Evolutionary conservation across 2,329 filamentous ascomycete genomes (phyloP).

Genomic region (Aspergillus fumigatiaffinis): DNA sequence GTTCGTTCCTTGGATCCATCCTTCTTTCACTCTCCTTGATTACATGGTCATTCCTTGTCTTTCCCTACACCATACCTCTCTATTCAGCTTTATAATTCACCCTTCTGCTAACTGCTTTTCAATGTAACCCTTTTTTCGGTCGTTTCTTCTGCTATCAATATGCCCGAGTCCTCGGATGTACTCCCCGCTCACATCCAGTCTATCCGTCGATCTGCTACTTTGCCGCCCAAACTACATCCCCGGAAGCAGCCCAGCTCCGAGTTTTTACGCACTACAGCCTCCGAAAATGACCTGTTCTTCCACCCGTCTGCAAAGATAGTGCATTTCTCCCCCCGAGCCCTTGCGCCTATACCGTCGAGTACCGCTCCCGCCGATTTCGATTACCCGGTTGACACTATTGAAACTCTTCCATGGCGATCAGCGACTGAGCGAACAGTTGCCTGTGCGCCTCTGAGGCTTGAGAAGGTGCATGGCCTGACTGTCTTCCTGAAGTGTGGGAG

Average conservation of each 20-base stretch:
- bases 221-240: conserved; percentile 33
- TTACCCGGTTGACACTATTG: conserved; percentile 51
- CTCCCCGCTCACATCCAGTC: conserved; percentile 23
- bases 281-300: conserved; percentile 58
- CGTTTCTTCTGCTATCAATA: conserved; percentile 18
- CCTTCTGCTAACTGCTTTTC: conserved; percentile 3
- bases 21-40: conserved; percentile 1
- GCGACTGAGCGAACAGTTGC: conserved; percentile 78
- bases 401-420: conserved; percentile 68
- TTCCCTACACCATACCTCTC: background rate
- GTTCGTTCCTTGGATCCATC: conserved; percentile 5
- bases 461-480: conserved; percentile 79
- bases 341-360: conserved; percentile 41
- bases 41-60: conserved; percentile 2
- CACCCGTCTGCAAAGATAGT: conserved; percentile 71
- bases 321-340: conserved; percentile 51
- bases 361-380: conserved; percentile 41
- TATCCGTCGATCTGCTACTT: conserved; percentile 34
- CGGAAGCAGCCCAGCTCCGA: conserved; percentile 25
- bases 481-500: conserved; percentile 83
- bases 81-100: background rate
- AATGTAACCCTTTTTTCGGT: conserved; percentile 13
- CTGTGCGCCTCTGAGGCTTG: conserved; percentile 76
- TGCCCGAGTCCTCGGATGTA: conserved; percentile 31
- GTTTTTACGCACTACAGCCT: conserved; percentile 16